Evolutionary conservation across 129 eudicot genomes (phyloP), one percentile per base, ranked within the genome.

Genomic region (Centaurea solstitialis): DNA sequence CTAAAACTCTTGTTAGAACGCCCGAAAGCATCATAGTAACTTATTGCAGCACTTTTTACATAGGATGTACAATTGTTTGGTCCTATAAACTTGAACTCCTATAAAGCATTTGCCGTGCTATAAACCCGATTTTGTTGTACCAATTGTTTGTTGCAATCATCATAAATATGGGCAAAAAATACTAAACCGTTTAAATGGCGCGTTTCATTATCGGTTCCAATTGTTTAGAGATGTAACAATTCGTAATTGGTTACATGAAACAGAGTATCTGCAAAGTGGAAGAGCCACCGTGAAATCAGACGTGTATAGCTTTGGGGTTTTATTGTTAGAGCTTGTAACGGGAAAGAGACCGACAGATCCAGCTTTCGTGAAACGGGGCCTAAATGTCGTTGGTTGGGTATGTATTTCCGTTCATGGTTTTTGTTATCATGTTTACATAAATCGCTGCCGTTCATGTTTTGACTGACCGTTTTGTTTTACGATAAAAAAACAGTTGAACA

Each of bases 321-420:
- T 96, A 12, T 74, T 96, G 57, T 74, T 96, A 70, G 99, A 96
- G 86, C 98, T 96, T 70, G 88, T 96, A 26, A 91, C 99, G 0
- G 99, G 99, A 68, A 96, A 93, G 85, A 82, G 99, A 80, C 99
- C 99, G 6, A 96, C 99, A 0, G 99, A 96, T 91, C 95, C 95
- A 22, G 72, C 88, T 69, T 96, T 96, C 17, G 92, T 96, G 4
- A 86, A 89, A 78, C 92, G 88, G 28, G 99, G 99, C 13, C 78
- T 96, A 67, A 96, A 93, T 69, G 99, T 96, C 37, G 99, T 96
- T 50, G 97, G 99, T 77, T 96, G 99, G 99, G 98, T 95, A 91
- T 45, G 90, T 72, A 70, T 57, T 30, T 15, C 62, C 39, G 62
- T 50, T 12, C 62, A 50, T 50, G 20, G 15, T 50, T 5, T 53